Evolutionary conservation across 495 filamentous ascomycete genomes (phyloP).

Genomic region (Penicillium flavigenum): DNA sequence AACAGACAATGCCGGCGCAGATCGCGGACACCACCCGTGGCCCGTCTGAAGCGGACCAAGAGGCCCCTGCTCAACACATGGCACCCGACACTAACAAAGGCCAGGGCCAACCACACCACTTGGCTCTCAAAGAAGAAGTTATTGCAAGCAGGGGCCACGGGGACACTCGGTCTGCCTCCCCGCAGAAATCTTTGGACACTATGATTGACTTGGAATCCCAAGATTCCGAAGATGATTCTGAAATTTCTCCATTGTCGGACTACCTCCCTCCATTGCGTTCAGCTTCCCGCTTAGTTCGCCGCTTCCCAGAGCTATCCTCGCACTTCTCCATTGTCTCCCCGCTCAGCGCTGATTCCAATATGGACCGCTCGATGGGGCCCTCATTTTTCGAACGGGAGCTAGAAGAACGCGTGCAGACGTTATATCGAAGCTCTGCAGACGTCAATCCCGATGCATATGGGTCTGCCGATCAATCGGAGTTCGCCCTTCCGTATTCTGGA

Average conservation of each 20-base stretch:
- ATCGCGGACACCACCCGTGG: not conserved
- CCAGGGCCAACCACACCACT: not conserved
- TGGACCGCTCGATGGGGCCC: constrained; percentile 9
- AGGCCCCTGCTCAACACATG: not conserved
- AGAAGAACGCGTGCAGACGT: constrained; percentile 20
- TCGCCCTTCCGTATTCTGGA: constrained; percentile 19
- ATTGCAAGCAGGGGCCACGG: not conserved
- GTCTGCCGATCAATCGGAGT: not conserved
- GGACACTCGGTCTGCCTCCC: constrained; percentile 13
- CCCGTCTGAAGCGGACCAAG: not conserved
- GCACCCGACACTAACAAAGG: not conserved
- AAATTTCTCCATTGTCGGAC: constrained; percentile 35
- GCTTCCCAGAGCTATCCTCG: constrained; percentile 35
- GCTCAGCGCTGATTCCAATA: constrained; percentile 8
- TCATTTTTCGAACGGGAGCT: constrained; percentile 21
- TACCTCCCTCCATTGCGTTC: constrained; percentile 8
- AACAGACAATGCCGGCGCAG: not conserved
- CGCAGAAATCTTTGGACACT: constrained; percentile 12
- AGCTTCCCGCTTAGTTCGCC: constrained; percentile 24
- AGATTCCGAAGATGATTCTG: constrained; percentile 22
- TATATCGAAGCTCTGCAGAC: constrained; percentile 13
- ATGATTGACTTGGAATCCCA: constrained; percentile 22
- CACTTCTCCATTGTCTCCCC: constrained; percentile 33
- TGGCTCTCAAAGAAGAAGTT: not conserved
- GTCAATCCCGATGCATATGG: not conserved